Evolutionary conservation across 2,329 filamentous ascomycete genomes (phyloP), one percentile per base, ranked within the genome.

Genomic region (Didymella segeticola): DNA sequence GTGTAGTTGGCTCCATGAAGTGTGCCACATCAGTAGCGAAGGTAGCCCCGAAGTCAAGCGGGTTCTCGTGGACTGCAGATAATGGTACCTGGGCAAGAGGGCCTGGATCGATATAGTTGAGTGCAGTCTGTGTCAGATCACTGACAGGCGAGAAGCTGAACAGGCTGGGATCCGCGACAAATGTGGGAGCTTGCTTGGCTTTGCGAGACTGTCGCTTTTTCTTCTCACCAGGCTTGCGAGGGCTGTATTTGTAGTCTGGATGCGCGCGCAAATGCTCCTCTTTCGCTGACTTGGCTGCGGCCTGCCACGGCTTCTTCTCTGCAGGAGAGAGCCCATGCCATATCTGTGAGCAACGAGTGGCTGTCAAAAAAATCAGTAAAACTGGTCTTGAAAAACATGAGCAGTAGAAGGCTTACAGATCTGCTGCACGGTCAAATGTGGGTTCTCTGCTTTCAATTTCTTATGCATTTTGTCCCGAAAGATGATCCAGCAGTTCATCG

Each of bases 401-500:
- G 22, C n/a, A 27, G 26, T 19, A 19, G 12, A 31, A 43, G 17
- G 43, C 63, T 66, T 63, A 67, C 64, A 68, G 34, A 68, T 65
- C 19, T 63, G 38, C 29, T 68, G 62, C 22, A 66, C 63, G 7
- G 58, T 57, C 20, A 63, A 49, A 3, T 63, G 33, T 2, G 62
- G 60, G 36, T 60, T 47, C 19, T 58, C 47, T 10, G 37, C 31
- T 39, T 66, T 66, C 33, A 65, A 47, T 25, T 55, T 26, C 57
- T 62, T 63, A 54, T 62, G 53, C 57, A 49, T 60, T 6, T 43
- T 47, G 33, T 68, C 62, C 48, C 66, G 43, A 50, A 57, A 68
- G 15, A 67, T 53, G 54, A 68, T 62, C 57, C 57, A 68, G 43
- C 64, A 66, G 33, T 68, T 68, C 66, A 66, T 67, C n/a, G 66